Evolutionary conservation across 768 basidiomycete genomes (phyloP), one percentile per base, ranked within the genome.

Genomic region (Tubosaeta sp.): DNA sequence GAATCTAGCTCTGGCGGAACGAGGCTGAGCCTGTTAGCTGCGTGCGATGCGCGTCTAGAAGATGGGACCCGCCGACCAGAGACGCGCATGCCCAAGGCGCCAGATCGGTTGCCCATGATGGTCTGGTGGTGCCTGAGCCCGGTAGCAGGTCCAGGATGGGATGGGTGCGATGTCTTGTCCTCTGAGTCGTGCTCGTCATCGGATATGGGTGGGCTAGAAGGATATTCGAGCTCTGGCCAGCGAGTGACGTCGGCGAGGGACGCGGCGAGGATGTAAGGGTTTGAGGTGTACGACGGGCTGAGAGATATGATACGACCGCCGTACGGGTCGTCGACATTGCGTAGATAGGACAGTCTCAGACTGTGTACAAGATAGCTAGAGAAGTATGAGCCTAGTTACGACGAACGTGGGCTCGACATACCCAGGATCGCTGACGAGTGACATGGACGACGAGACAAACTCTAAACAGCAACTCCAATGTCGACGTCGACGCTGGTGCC

Each of bases 301-400:
- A 95, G 75, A 6, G 90, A 82, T 60, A 97, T 85, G 62, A 95
- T 76, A 29, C 91, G 81, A 0, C 84, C 72, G 13, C 88, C 88
- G 63, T 94, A 91, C 1, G 86, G 84, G 63, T 97, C 94, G 52
- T 92, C 88, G 37, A 92, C 83, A 59, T 86, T 83, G 54, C 92
- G 87, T n/a, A 97, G 76, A 65, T 94, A 93, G 12, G 86, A 83
- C 26, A 97, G 74, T 6, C 94, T 85, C 6, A 97, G 75, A 57
- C 80, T 83, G 66, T 97, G 95, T 8, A 95, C 88, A 34, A 95
- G 76, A 65, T 85, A 83, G 43, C 84, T 86, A 50, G 5, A 27
- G 16, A 26, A 26, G 22, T 2, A 39, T 59, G 43, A 62, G 59
- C 16, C 12, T 4, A 5, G 14, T 14, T 26, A 43, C 25, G 17